phyloP scores from a whole-genome alignment of 441 rosid genomes.

The Hura crepitans region DNA sequence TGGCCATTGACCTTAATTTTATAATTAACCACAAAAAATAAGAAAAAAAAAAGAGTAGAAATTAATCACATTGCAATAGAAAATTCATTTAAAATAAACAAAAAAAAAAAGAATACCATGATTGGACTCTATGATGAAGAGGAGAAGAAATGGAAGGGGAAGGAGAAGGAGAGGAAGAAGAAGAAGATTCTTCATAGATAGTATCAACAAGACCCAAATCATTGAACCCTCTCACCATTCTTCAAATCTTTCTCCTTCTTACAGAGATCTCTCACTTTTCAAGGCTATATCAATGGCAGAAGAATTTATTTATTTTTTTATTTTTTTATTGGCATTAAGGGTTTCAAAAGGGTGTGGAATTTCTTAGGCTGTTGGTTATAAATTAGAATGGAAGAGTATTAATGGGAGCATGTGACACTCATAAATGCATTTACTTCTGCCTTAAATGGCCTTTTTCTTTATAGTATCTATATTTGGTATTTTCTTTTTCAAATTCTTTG shows the following conservation, averaged over 20 bases:
- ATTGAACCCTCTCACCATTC: constrained; percentile 51
- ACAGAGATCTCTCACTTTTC: too few species aligned
- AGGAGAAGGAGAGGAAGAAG: constrained; percentile 34
- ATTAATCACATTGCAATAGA: background rate
- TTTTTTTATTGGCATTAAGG: constrained; percentile 16
- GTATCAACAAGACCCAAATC: constrained; percentile 66
- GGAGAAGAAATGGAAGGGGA: constrained; percentile 37
- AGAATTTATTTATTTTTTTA: too few species aligned
- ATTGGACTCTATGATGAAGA: constrained; percentile 42
- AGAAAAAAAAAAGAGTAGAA: background rate
- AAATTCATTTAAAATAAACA: background rate
- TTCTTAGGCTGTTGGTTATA: constrained; percentile 17
- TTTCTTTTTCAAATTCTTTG: too few species aligned
- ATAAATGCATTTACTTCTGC: constrained; percentile 38
- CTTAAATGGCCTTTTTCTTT: constrained; percentile 11
- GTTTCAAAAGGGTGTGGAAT: constrained; percentile 14
- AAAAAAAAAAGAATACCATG: constrained; percentile 38
- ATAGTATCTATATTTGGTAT: too few species aligned
- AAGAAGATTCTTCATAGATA: constrained; percentile 56
- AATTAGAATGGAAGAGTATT: constrained; percentile 26
- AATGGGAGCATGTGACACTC: constrained; percentile 52
- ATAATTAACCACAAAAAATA: too few species aligned
- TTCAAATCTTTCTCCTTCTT: constrained; percentile 11
- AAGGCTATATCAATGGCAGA: too few species aligned
- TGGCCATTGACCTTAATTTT: constrained; percentile 57